Evolutionary conservation across 106 monocot genomes (phyloP), one percentile per base, ranked within the genome.

Genomic region (Dendrobium officinale): DNA sequence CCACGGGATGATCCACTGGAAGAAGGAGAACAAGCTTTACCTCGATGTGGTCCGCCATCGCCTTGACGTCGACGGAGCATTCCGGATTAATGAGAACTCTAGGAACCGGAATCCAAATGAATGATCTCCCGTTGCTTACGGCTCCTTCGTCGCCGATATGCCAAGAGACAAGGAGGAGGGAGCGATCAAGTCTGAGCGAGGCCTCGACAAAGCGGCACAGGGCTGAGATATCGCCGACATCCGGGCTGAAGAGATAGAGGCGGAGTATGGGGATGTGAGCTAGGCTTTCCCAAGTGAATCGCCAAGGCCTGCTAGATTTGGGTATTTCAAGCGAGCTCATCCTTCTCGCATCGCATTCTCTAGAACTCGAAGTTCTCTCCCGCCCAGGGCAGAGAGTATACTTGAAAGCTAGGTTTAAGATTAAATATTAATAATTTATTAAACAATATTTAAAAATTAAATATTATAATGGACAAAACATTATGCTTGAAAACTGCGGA

Each of bases 281-380:
- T n/a, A 89, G 82, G 40, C 87, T 74, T 84, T 92, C 92, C 85
- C 83, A 92, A 27, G 87, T 89, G 85, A 83, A 92, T 70, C 84
- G 85, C 92, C 92, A 92, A 80, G 51, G 73, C 73, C 72, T 80
- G 26, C 51, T 45, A 29, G 68, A 47, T 67, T 67, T 83, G 78
- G 81, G 67, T 41, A 68, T 75, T 82, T 47, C 76, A 8, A 66
- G 20, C 42, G 67, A 82, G 76, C 51, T 82, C 81, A 82, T 82
- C 26, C 19, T 64, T 16, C 20, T 15, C 29, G 31, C 27, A 2
- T 29, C 45, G 22, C 79, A 37, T 37, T 18, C 42, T 16, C 24
- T 10, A 31, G 31, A 4, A 33, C 40, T 8, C 29, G 15, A 13
- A 15, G 3, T 16, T 15, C 51, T 41, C 78, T 78, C 61, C 78